These are phyloP conservation scores for Globisporangium takayamanum DNA, from an alignment of 352 stramenopile species.

Conservation along the genomic window DNA sequence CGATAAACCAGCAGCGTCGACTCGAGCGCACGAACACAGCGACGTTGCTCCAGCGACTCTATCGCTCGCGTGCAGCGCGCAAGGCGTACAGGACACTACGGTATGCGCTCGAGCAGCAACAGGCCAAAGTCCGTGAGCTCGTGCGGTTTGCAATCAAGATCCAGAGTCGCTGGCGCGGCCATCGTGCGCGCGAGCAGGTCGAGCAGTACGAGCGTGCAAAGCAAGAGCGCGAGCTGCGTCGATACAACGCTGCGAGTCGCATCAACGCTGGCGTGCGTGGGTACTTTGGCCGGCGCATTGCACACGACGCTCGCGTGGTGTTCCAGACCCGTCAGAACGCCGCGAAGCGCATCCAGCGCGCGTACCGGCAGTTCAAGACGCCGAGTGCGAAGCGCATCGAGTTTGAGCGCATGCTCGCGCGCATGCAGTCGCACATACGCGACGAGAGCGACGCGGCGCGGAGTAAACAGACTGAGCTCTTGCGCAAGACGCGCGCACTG, in stretches of 20 bases:
- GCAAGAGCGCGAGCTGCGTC: slow-evolving; percentile 22
- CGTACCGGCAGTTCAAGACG: slow-evolving; percentile 39
- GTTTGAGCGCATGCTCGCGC: slow-evolving; percentile 40
- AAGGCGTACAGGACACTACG: slow-evolving; percentile 44
- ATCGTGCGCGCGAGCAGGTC: slow-evolving; percentile 33
- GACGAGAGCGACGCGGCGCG: slow-evolving; percentile 38
- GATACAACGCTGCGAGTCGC: slow-evolving; percentile 38
- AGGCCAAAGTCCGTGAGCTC: slow-evolving; percentile 25
- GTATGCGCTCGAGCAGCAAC: slow-evolving; percentile 37
- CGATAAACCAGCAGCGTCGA: slow-evolving; percentile 47
- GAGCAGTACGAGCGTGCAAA: slow-evolving; percentile 23
- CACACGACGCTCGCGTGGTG: slow-evolving; percentile 27
- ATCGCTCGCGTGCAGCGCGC: slow-evolving; percentile 44
- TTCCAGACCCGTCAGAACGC: slow-evolving; percentile 30
- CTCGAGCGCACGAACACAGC: slow-evolving; percentile 48
- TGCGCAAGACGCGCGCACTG: slow-evolving; percentile 39
- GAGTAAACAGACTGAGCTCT: slow-evolving; percentile 36
- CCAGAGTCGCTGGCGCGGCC: slow-evolving; percentile 62
- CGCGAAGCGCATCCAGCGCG: slow-evolving; percentile 43
- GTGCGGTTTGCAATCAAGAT: slow-evolving; percentile 42
- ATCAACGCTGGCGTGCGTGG: slow-evolving; percentile 61
- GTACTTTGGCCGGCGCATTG: slow-evolving; percentile 48
- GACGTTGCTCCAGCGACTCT: slow-evolving; percentile 50
- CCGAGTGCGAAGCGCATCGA: slow-evolving; percentile 34
- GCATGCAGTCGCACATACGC: slow-evolving; percentile 40